Evolutionary conservation across 192 early-diverging fungal species (phyloP), one percentile per base, ranked within the genome.

Genomic region (Dimargaris xerosporica): DNA sequence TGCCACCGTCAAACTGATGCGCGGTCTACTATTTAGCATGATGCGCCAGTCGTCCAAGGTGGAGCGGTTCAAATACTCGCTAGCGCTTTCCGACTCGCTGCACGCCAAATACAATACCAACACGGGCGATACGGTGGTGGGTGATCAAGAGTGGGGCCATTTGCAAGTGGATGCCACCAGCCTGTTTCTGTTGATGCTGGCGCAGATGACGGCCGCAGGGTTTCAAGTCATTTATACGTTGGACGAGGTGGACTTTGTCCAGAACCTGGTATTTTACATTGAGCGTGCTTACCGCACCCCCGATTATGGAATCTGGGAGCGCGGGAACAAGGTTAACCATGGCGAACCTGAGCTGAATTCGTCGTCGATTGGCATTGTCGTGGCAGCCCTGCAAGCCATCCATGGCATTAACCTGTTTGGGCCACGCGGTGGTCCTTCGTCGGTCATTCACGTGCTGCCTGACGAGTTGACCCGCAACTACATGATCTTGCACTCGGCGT

Each of bases 211-310:
- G 0, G 82, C 87, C 1, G 76, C 77, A 58, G 88, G 88, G 13
- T 70, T 86, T 25, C 69, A 78, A 29, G 82, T 93, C 50, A 78
- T 93, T 34, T 91, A 75, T 63, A 93, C 88, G 16, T 74, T 80
- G 47, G 90, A 93, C 65, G 90, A 93, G 67, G 90, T 89, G 19
- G 78, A 87, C 62, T 88, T 88, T 66, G 72, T 93, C 39, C 90
- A 93, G 66, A 93, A 93, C 70, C 73, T 93, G 21, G 85, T 89
- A 13, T 93, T 90, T 68, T 93, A 93, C 67, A 87, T 93, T 45
- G 90, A 93, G 67, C 77, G 87, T 44, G 76, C 78, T 17, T 90
- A 88, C 66, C 82, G 87, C 65, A 90, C 88, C 9, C 88, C 88
- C 0, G 90, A 92, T 62, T 91, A 85, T 67, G 90, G 90, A 54